Evolutionary conservation across 441 rosid genomes (phyloP).

Genomic region (Jatropha podagrica): DNA sequence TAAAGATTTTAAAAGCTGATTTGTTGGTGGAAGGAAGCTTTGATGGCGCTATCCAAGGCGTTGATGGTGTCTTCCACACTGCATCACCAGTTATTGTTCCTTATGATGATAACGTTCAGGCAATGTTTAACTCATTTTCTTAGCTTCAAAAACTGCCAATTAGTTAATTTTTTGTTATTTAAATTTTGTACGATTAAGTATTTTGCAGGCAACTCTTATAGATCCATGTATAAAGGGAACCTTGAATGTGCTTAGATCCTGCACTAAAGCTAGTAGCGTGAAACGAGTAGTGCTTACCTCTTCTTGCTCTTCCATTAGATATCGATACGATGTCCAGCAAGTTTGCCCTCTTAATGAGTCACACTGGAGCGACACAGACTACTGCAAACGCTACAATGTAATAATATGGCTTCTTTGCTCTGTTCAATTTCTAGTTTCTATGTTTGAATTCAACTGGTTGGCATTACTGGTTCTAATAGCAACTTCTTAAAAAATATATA

Average conservation of each 20-base stretch:
- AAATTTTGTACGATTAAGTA: neutral
- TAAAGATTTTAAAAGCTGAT: conserved; percentile 73
- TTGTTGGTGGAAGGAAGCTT: conserved; percentile 70
- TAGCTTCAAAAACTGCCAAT: neutral
- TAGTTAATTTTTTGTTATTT: too few relatives aligned
- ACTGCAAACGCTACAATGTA: conserved; percentile 67
- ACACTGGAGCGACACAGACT: conserved; percentile 70
- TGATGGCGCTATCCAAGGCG: conserved; percentile 66
- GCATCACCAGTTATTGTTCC: conserved; percentile 83
- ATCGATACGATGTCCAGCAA: conserved; percentile 45
- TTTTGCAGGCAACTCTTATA: conserved; percentile 48
- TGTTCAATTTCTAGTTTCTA: neutral
- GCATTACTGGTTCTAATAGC: too few relatives aligned
- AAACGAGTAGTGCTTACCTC: conserved; percentile 80
- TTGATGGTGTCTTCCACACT: conserved; percentile 80
- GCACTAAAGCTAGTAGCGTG: conserved; percentile 45
- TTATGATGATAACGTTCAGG: conserved; percentile 57
- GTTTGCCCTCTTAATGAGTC: conserved; percentile 68
- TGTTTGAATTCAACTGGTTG: too few relatives aligned
- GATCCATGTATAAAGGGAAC: conserved; percentile 81
- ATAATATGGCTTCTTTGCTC: neutral
- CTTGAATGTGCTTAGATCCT: conserved; percentile 63
- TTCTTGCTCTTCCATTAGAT: conserved; percentile 66
- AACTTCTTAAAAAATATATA: too few relatives aligned
- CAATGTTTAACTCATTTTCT: neutral